These are phyloP conservation scores for Peronospora destructor DNA, from an alignment of 352 stramenopile species.

Conservation along the genomic window DNA sequence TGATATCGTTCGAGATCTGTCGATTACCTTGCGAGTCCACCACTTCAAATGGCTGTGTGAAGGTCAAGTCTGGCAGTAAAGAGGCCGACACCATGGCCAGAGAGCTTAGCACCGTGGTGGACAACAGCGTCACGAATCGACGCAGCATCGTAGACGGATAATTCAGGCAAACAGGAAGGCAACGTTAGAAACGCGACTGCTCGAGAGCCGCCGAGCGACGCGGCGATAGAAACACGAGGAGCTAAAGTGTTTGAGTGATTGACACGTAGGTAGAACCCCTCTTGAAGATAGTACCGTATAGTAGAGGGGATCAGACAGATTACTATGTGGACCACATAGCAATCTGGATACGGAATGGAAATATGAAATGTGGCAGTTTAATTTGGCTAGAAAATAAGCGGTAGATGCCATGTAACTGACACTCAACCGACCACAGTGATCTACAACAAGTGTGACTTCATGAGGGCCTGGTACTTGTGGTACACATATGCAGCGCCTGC, in stretches of 20 bases:
- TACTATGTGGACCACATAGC: conserved; percentile 20
- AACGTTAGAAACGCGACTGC: background rate
- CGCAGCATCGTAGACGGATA: conserved; percentile 14
- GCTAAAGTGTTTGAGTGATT: conserved; percentile 16
- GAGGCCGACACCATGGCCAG: conserved; percentile 15
- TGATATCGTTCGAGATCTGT: conserved; percentile 50
- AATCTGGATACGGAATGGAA: background rate
- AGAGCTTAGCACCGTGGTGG: conserved; percentile 17
- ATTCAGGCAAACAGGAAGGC: background rate
- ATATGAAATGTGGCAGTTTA: conserved; percentile 4
- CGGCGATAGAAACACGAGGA: background rate
- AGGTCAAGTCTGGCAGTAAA: conserved; percentile 39
- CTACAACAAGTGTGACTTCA: conserved; percentile 86
- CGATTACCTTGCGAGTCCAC: conserved; percentile 47
- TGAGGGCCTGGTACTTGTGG: conserved; percentile 79
- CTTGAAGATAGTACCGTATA: conserved; percentile 8
- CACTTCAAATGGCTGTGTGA: conserved; percentile 57
- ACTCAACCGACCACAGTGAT: conserved; percentile 5
- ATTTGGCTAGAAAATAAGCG: conserved; percentile 17
- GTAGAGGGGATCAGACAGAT: background rate
- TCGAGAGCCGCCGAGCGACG: background rate
- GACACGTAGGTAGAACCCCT: conserved; percentile 20
- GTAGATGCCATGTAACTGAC: conserved; percentile 8
- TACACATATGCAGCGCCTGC: conserved; percentile 51
- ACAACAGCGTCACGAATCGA: conserved; percentile 24